phyloP scores from a whole-genome alignment of 2,329 filamentous ascomycete genomes.

The Hypoxylon sp. region DNA sequence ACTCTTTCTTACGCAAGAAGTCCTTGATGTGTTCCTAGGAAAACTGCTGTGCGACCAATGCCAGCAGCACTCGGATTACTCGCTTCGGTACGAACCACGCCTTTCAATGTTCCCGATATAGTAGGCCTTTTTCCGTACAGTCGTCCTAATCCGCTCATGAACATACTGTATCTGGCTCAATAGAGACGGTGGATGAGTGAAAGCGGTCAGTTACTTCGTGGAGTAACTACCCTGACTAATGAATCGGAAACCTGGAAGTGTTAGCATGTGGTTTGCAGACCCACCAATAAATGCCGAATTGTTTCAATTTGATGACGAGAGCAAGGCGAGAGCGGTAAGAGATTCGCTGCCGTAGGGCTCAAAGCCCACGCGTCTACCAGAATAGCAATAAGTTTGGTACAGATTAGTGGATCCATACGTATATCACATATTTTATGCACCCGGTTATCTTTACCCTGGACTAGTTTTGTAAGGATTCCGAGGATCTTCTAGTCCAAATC shows the following conservation, averaged over 20 bases:
- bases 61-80: neutral
- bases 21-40: neutral
- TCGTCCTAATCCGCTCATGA: neutral
- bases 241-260: neutral
- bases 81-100: neutral
- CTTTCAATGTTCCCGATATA: neutral
- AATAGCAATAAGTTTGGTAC: slow-evolving; percentile 10
- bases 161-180: slow-evolving; percentile 6
- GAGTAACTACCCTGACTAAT: slow-evolving; percentile 6
- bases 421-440: slow-evolving; percentile 9
- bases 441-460: neutral
- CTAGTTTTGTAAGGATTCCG: neutral
- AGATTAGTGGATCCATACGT: slow-evolving; percentile 18
- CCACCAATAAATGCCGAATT: slow-evolving; percentile 24
- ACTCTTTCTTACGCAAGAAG: neutral
- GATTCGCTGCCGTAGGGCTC: slow-evolving; percentile 3
- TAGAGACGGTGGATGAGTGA: neutral
- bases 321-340: neutral
- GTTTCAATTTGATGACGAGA: slow-evolving; percentile 11
- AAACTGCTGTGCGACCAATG: neutral
- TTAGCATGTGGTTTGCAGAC: neutral
- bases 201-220: slow-evolving; percentile 19
- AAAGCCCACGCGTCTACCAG: slow-evolving; percentile 21
- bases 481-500: neutral
- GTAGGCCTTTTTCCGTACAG: neutral